Evolutionary conservation across 1,284 basidiomycete species (phyloP).

Genomic region (Malassezia sp.): DNA sequence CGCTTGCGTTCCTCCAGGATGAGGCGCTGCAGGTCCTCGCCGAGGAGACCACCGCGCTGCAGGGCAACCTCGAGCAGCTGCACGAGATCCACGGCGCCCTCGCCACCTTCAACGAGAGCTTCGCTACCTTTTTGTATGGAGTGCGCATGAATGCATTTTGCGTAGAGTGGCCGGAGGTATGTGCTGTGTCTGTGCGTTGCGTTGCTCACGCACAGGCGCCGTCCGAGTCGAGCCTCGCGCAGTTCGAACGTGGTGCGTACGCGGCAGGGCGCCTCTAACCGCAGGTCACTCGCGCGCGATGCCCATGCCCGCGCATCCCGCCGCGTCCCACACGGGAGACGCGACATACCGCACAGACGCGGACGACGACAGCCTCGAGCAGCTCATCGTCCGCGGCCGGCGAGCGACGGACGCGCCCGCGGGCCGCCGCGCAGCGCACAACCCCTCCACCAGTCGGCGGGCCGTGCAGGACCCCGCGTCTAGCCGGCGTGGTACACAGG

Average conservation of each 20-base stretch:
- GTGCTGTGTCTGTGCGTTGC: slow-evolving; percentile 1
- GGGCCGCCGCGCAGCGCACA: neutral
- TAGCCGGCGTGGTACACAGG: too few relatives aligned
- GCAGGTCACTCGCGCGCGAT: neutral
- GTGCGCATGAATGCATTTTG: slow-evolving; percentile 91
- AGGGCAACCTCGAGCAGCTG: slow-evolving; percentile 63
- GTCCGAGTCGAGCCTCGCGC: neutral
- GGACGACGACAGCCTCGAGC: slow-evolving; percentile 21
- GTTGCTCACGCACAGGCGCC: neutral
- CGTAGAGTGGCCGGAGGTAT: slow-evolving; percentile 69
- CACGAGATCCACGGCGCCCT: slow-evolving; percentile 63
- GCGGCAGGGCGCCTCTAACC: too few relatives aligned
- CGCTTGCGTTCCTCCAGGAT: slow-evolving; percentile 66
- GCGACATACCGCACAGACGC: slow-evolving; percentile 42
- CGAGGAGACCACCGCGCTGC: slow-evolving; percentile 71
- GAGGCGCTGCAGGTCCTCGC: slow-evolving; percentile 71
- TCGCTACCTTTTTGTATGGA: slow-evolving; percentile 78
- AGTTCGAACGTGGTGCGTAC: neutral
- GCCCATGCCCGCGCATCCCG: neutral
- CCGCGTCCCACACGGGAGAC: slow-evolving; percentile 17
- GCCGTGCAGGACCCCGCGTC: too few relatives aligned
- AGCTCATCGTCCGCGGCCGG: too few relatives aligned
- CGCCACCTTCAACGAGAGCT: slow-evolving; percentile 78
- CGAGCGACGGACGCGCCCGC: neutral
- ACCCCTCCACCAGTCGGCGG: too few relatives aligned